A percentile compares a stretch with the other conserved stretches of the same genome.
Evolutionary conservation across 306 rosid genomes (phyloP).

Genomic region (Begonia masoniana): DNA sequence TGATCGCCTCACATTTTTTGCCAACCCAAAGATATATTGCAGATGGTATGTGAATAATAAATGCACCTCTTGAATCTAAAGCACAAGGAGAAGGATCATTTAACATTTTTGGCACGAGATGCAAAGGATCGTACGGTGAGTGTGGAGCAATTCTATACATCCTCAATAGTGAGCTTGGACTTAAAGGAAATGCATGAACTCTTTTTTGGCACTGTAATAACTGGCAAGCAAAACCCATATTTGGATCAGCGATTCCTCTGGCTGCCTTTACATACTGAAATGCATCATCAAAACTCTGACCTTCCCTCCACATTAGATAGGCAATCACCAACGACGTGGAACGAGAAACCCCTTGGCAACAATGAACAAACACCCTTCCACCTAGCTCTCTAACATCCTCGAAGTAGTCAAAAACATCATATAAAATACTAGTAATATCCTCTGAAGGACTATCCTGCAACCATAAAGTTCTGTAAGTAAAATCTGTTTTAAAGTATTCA

Average conservation of each 20-base stretch:
- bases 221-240: slow-evolving; percentile 99
- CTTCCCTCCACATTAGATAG: slow-evolving; percentile 99
- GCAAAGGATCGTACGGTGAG: slow-evolving; percentile 94
- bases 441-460: slow-evolving; percentile 94
- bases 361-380: slow-evolving; percentile 96
- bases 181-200: slow-evolving; percentile 93
- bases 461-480: slow-evolving; percentile 92
- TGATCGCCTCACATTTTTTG: slow-evolving; percentile 59
- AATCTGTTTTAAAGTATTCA: slow-evolving; percentile 78
- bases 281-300: slow-evolving; percentile 99
- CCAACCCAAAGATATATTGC: slow-evolving; percentile 96
- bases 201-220: slow-evolving; percentile 95
- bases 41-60: slow-evolving; percentile 66
- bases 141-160: slow-evolving; percentile 92
- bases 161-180: slow-evolving; percentile 95
- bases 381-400: slow-evolving; percentile 89
- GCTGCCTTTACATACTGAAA: slow-evolving; percentile 99
- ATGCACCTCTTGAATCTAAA: slow-evolving; percentile 95
- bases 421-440: slow-evolving; percentile 89
- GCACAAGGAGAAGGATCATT: slow-evolving; percentile 57
- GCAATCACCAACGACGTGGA: slow-evolving; percentile 99
- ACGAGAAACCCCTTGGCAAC: slow-evolving; percentile 99
- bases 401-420: slow-evolving; percentile 94
- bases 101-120: slow-evolving; percentile 96
- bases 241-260: slow-evolving; percentile 96